phyloP scores from a whole-genome alignment of 345 rosid genomes.

The Syzygium aromaticum region DNA sequence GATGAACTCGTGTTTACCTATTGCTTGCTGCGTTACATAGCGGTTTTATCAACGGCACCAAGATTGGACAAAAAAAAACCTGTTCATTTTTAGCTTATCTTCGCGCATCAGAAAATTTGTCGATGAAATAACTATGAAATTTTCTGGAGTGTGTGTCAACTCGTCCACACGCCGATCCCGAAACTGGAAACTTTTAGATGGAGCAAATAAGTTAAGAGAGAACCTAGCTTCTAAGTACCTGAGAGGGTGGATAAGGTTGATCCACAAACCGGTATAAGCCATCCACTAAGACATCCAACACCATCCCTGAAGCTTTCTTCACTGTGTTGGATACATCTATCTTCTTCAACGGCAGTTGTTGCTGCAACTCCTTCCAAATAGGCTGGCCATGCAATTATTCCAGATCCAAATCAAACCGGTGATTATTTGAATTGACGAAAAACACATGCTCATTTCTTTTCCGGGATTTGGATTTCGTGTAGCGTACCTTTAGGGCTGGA shows the following conservation, averaged over 20 bases:
- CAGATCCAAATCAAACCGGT: not conserved
- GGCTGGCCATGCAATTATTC: not conserved
- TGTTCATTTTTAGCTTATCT: not conserved
- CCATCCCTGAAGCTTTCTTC: not conserved
- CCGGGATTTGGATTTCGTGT: not conserved
- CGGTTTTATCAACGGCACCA: not conserved
- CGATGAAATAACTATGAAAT: not conserved
- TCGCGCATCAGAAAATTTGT: not conserved
- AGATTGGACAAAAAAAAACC: not conserved
- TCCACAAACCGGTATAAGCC: not conserved
- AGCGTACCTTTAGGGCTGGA: not conserved
- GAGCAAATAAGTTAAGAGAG: not conserved
- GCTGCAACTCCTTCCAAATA: not conserved
- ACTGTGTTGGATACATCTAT: not conserved
- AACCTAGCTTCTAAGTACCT: not conserved
- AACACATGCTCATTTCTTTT: not conserved
- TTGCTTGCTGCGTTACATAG: not conserved
- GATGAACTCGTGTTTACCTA: not conserved
- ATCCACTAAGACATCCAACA: not conserved
- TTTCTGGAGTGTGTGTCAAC: too few species aligned
- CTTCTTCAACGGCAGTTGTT: not conserved
- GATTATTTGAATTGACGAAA: not conserved
- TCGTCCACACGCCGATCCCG: not conserved
- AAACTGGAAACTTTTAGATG: not conserved
- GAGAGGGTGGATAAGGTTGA: not conserved